Evolutionary conservation across 768 basidiomycete genomes (phyloP).

Genomic region (Clitopilus passeckerianus): DNA sequence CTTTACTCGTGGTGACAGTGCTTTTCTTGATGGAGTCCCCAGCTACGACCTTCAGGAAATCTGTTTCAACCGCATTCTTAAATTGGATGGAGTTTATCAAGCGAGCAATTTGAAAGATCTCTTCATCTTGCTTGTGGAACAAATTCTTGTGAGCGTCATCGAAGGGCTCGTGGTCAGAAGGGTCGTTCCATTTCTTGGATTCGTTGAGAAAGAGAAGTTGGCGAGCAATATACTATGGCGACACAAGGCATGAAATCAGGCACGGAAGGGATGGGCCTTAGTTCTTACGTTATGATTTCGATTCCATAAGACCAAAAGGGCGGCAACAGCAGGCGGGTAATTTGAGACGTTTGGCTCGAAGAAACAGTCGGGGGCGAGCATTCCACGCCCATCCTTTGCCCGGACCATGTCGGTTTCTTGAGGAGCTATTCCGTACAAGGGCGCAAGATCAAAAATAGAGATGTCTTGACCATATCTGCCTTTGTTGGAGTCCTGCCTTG

Average conservation of each 20-base stretch:
- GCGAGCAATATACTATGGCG: conserved; percentile 13
- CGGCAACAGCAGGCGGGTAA: conserved; percentile 11
- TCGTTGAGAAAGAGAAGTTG: conserved; percentile 13
- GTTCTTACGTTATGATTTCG: conserved; percentile 17
- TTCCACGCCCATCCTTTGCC: conserved; percentile 16
- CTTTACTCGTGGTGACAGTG: conserved; percentile 11
- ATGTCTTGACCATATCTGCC: conserved; percentile 6
- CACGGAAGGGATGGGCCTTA: not conserved
- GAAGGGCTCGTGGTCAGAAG: not conserved
- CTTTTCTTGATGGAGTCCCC: conserved; percentile 14
- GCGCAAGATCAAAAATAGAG: conserved; percentile 15
- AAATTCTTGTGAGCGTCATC: conserved; percentile 1
- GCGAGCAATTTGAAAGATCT: conserved; percentile 20
- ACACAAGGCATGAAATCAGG: not conserved
- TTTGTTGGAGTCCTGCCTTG: not conserved
- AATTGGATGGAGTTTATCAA: conserved; percentile 20
- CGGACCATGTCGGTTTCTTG: conserved; percentile 11
- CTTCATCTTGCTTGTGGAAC: conserved; percentile 15
- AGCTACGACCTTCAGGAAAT: conserved; percentile 20
- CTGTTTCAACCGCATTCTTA: conserved; percentile 17
- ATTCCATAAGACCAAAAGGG: conserved; percentile 17
- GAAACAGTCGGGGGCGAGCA: conserved; percentile 18
- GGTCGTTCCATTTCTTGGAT: conserved; percentile 13
- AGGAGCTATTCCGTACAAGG: conserved; percentile 14
- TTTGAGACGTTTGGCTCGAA: conserved; percentile 10